Base-by-base conservation (phyloP, 495 filamentous ascomycete genomes). In the Diplogelasinospora grovesii region DNA sequence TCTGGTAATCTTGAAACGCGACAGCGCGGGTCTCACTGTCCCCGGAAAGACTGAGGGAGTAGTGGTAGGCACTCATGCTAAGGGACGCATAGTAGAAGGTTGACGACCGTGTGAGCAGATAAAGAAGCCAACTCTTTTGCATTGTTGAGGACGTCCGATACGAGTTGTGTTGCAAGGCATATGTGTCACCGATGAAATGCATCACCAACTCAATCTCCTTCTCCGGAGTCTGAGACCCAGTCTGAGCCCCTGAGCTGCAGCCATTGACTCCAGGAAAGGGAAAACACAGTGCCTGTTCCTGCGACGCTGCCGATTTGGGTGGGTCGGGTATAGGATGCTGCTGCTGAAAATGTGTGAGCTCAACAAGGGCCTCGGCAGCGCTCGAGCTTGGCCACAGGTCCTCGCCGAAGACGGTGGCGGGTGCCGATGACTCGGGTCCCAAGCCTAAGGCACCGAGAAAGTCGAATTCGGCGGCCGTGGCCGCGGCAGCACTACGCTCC, bases 21-120 rank as follows among this genome's bases (percentile, higher is more conserved):
- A 8, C 20, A 14, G 26, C 16, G 39, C 5, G 39, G 19, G 18
- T 28, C 10, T 21, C 28, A 35, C 39, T 21, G 21, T 36, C 19
- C 5, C 18, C 39, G 4, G 20, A 10, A n/a, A 34, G 22, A 20
- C 16, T 21, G 13, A 41, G 28, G 1, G 28, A 41, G 28, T 15
- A 19, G 16, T 20, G 25, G 30, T 41, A 41, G 10, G 39, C 39
- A 9, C 26, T 34, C 39, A 36, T 41, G 19, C 39, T 22, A n/a
- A 41, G 28, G 7, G 39, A 41, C 21, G 39, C 7, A 5, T 41
- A 19, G 23, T 41, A 41, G 23, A 41, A 41, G 10, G 39, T 34
- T 13, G 39, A 28, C 14, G 25, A 34, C 15, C 28, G 19, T 19
- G 23, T 20, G 10, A 41, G 11, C 4, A 34, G n/a, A 14, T 20